Conservation (phyloP, 1,284 basidiomycete genomes). For the Schizophyllum commune region DNA sequence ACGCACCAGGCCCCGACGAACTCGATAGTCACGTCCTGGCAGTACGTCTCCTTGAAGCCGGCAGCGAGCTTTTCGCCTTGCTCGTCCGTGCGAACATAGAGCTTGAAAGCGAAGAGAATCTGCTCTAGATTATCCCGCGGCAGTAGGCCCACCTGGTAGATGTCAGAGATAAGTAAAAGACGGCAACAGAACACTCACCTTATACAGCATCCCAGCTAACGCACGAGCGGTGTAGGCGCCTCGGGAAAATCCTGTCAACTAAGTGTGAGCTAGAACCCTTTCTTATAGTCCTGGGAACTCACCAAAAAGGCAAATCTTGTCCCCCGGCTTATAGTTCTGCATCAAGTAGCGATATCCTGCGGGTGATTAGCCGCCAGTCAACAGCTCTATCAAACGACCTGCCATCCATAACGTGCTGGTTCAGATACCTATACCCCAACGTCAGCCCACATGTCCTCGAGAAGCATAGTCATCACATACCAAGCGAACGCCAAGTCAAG, state of each 20-base stretch:
- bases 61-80: constrained; percentile 35
- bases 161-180: neutral
- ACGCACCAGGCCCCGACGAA: constrained; percentile 62
- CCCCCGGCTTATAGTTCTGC: constrained; percentile 52
- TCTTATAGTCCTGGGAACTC: constrained; percentile 7
- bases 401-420: constrained; percentile 50
- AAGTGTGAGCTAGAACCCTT: neutral
- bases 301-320: constrained; percentile 61
- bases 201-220: constrained; percentile 54
- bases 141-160: constrained; percentile 48
- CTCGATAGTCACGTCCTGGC: constrained; percentile 47
- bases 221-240: constrained; percentile 73
- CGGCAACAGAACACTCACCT: constrained; percentile 21
- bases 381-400: neutral
- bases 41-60: constrained; percentile 64
- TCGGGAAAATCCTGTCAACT: constrained; percentile 56
- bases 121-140: constrained; percentile 51
- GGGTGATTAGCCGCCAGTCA: neutral
- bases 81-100: constrained; percentile 45
- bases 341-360: constrained; percentile 60
- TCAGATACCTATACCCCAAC: constrained; percentile 42
- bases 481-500: constrained; percentile 55
- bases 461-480: constrained; percentile 24
- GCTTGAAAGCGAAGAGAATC: constrained; percentile 57
- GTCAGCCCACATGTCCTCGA: neutral